Evolutionary conservation across 2,329 filamentous ascomycete species (phyloP).

Genomic region (Diaporthe eres): DNA sequence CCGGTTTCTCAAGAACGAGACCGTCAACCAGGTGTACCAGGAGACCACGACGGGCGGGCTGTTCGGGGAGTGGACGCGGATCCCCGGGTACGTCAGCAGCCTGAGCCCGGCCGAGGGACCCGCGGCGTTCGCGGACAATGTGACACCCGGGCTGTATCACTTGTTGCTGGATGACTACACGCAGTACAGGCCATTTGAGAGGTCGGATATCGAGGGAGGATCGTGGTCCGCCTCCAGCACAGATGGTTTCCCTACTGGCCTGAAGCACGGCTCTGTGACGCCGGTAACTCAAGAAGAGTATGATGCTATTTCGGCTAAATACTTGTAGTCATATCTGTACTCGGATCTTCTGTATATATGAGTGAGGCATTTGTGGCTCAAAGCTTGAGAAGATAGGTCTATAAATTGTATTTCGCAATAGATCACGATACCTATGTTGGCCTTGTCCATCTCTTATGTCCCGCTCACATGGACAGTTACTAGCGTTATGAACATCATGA

Average conservation of each 20-base stretch:
- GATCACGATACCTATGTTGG: background rate
- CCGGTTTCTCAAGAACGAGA: constrained; percentile 67
- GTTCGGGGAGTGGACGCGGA: constrained; percentile 62
- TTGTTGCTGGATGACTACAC: constrained; percentile 61
- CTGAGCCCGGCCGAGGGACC: constrained; percentile 54
- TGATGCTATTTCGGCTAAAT: constrained; percentile 48
- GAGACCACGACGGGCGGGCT: constrained; percentile 60
- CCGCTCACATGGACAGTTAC: too few relatives aligned
- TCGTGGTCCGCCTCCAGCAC: constrained; percentile 56
- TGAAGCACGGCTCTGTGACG: constrained; percentile 65
- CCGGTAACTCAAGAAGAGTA: constrained; percentile 58
- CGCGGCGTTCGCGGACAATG: constrained; percentile 55
- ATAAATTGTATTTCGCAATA: background rate
- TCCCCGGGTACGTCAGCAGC: constrained; percentile 52
- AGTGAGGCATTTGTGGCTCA: background rate
- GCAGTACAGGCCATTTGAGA: constrained; percentile 61
- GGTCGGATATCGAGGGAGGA: constrained; percentile 53
- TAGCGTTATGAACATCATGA: background rate
- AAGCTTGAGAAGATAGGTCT: too few relatives aligned
- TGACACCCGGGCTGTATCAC: constrained; percentile 53
- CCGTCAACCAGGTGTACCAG: constrained; percentile 62
- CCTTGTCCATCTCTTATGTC: background rate
- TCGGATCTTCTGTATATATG: background rate
- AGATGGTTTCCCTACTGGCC: constrained; percentile 55
- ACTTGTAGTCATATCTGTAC: background rate